Evolutionary conservation across 2,329 filamentous ascomycete species (phyloP), one percentile per base, ranked within the genome.

Genomic region (Macrophomina pseudophaseolina): DNA sequence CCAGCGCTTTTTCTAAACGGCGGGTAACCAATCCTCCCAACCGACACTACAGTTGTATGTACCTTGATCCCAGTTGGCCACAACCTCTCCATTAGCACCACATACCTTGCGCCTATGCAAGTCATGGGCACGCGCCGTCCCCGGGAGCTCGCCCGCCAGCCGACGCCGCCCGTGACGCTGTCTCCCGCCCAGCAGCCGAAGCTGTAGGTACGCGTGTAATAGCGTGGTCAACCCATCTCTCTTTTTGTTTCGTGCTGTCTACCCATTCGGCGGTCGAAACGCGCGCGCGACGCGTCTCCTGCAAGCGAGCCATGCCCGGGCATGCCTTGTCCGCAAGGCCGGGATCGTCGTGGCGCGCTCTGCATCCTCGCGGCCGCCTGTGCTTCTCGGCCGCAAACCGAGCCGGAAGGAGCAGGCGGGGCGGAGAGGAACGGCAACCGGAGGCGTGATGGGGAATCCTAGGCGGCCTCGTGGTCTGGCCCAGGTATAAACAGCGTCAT

Each of bases 251-350:
- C 23, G 23, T 23, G 23, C 23, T 23, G 23, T 23, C 23, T 23
- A 23, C 23, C 2, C 23, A 23, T 23, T 23, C 1, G 23, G 23
- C 38, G 56, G 40, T 60, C 40, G 40, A 60, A 32, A 60, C 56
- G 56, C 56, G 56, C 56, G 54, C 54, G 40, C 54, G 56, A 60
- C 56, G 56, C 56, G 56, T 60, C 44, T 62, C 42, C 42, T 23
- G 32, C 58, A 32, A 62, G 44, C 40, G 40, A 46, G 44, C 58
- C 16, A 33, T 44, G 40, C 16, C 40, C 56, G 56, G 40, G 28
- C 42, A 18, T 8, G 40, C 18, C 40, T 59, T n/a, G 30, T 42
- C 18, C 18, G 16, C 54, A 32, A 16, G n/a, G 7, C 42, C 33
- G 53, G 33, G 33, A 28, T 40, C 53, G 53, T 56, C 56, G 40